These are phyloP conservation scores for Cordyceps cicadae DNA, from an alignment of 2,329 filamentous ascomycete genomes.

Conservation along the genomic window DNA sequence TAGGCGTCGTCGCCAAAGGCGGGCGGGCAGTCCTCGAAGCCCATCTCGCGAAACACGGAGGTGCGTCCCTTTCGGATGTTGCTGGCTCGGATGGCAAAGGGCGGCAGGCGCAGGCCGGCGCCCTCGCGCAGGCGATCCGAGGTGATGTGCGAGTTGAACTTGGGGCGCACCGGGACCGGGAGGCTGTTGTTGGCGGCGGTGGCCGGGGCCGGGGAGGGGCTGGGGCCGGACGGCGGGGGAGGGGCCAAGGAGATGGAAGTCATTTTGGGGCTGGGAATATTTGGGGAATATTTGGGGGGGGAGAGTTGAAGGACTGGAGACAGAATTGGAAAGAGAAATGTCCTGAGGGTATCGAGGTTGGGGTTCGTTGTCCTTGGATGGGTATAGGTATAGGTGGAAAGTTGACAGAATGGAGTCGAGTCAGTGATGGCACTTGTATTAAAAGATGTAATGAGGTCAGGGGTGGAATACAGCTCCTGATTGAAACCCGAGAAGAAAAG, in stretches of 20 bases:
- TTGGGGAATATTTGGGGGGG: too few species aligned
- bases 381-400: too few species aligned
- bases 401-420: too few species aligned
- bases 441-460: neutral
- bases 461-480: neutral
- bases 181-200: slow-evolving; percentile 5
- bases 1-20: slow-evolving; percentile 13
- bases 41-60: slow-evolving; percentile 46
- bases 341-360: too few species aligned
- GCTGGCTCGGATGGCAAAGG: slow-evolving; percentile 31
- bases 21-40: slow-evolving; percentile 30
- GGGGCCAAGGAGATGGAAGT: neutral
- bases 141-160: slow-evolving; percentile 43
- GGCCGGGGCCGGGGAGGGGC: slow-evolving; percentile 1
- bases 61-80: slow-evolving; percentile 42
- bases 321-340: too few species aligned
- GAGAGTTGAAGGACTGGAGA: too few species aligned
- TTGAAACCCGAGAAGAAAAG: neutral
- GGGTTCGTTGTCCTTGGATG: too few species aligned
- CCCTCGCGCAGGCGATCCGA: slow-evolving; percentile 44
- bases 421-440: too few species aligned
- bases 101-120: slow-evolving; percentile 28
- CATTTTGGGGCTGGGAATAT: neutral
- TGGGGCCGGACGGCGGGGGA: slow-evolving; percentile 4
- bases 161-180: slow-evolving; percentile 29